A percentile compares a stretch with the other conserved stretches of the same genome.
phyloP scores from a whole-genome alignment of 306 rosid genomes.

The Echinosophora koreensis region DNA sequence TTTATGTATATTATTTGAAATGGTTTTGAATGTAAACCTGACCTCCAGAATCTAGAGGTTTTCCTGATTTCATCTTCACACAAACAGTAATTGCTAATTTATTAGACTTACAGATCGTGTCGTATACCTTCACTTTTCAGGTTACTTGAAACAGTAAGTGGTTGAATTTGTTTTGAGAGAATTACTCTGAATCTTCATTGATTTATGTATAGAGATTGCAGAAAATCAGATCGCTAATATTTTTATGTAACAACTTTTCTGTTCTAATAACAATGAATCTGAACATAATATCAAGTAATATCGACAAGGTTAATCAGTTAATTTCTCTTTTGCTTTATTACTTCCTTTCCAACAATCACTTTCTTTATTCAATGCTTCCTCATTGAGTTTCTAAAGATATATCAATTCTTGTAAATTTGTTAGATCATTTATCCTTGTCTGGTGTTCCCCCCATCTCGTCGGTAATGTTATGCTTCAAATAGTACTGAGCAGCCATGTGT shows the following conservation, averaged over 20 bases:
- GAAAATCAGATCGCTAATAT: too few relatives aligned
- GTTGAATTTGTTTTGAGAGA: too few relatives aligned
- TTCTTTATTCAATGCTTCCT: conserved; percentile 1
- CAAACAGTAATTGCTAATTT: background rate
- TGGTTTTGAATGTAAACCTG: conserved; percentile 9
- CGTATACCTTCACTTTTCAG: background rate
- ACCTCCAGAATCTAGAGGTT: conserved; percentile 8
- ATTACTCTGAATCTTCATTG: too few relatives aligned
- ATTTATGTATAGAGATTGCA: too few relatives aligned
- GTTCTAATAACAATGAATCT: too few relatives aligned
- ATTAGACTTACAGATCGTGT: background rate
- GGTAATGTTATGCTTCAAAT: conserved; percentile 4
- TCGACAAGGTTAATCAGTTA: background rate
- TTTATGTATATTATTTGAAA: conserved; percentile 28
- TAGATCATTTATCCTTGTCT: conserved; percentile 11
- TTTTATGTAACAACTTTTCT: too few relatives aligned
- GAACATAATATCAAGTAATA: too few relatives aligned
- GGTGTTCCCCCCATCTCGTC: background rate
- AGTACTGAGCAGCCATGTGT: conserved; percentile 14
- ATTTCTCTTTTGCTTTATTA: conserved; percentile 16
- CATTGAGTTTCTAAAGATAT: conserved; percentile 13
- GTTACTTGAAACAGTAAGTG: background rate
- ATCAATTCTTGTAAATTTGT: conserved; percentile 9
- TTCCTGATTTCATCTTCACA: background rate
- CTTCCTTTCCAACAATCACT: background rate